Evolutionary conservation across 257 asterid genomes (phyloP), one percentile per base, ranked within the genome.

Genomic region (Scutellaria galericulata): DNA sequence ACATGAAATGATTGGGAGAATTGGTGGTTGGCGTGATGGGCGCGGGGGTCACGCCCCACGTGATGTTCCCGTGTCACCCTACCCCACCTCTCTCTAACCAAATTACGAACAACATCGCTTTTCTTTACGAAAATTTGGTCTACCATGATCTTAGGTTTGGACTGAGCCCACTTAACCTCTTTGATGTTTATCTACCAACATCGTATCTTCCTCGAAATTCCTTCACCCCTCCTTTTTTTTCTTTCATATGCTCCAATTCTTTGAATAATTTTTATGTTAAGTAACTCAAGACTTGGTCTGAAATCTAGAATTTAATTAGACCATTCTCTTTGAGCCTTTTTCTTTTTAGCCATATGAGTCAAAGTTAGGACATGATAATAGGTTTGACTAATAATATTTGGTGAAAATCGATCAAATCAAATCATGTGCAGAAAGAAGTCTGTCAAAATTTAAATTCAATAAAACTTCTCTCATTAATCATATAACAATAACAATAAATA

Each of bases 31-130:
- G 69, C 62, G 73, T 69, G 73, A 74, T 51, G 69, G 57, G 24
- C 62, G 79, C 58, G 76, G 77, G 77, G 82, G 80, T 53, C 79
- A 62, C 27, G 77, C 22, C 46, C 78, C 86, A 82, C 82, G 84
- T 78, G 81, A 82, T 72, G 83, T 79, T 79, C 74, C 66, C 79
- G 78, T 74, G 81, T 18, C 14, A 24, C 73, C 31, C 18, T 50
- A 15, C 72, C 85, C 76, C 66, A 67, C 71, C 64, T 22, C 35
- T 10, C 56, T 24, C 52, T 40, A 64, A 50, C 18, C 18, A 18
- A 62, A 66, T 66, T 68, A 72, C 27, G 15, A 76, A 64, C 48
- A 22, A 54, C 69, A 52, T 1, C 53, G 75, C 65, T n/a, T n/a
- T n/a, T n/a, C n/a, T n/a, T n/a, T n/a, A n/a, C n/a, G n/a, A n/a